Conservation (phyloP, 2,329 filamentous ascomycete species). For the Paracorniculantispora psalliotae region DNA sequence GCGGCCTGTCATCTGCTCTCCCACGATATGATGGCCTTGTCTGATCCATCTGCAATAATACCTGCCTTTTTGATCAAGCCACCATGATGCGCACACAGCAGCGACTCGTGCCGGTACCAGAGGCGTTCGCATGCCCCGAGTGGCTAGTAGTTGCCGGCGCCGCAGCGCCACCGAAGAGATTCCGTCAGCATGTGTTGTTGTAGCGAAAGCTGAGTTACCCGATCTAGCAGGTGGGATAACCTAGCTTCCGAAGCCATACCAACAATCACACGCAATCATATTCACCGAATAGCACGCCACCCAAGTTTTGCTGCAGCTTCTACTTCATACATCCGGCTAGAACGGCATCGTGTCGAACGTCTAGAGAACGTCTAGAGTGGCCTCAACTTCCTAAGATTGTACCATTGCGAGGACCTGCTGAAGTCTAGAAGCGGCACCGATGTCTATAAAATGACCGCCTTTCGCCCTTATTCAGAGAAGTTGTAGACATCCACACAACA, state of each 20-base stretch:
- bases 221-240: background rate
- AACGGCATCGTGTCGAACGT: no score
- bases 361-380: background rate
- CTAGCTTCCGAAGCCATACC: background rate
- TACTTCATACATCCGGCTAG: background rate
- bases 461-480: background rate
- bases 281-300: constrained; percentile 3
- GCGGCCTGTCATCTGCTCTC: background rate
- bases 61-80: constrained; percentile 5
- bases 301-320: background rate
- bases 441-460: background rate
- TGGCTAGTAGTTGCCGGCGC: background rate
- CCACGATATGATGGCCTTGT: background rate
- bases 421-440: background rate
- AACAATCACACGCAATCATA: constrained; percentile 1
- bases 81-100: background rate
- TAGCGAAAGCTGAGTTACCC: background rate
- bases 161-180: background rate
- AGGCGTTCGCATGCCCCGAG: background rate
- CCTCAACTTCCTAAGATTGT: background rate
- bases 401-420: background rate
- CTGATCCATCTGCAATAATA: background rate
- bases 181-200: background rate
- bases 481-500: background rate
- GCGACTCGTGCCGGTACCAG: background rate